phyloP scores from a whole-genome alignment of 2,329 filamentous ascomycete species.

The Penicillium frequentans region DNA sequence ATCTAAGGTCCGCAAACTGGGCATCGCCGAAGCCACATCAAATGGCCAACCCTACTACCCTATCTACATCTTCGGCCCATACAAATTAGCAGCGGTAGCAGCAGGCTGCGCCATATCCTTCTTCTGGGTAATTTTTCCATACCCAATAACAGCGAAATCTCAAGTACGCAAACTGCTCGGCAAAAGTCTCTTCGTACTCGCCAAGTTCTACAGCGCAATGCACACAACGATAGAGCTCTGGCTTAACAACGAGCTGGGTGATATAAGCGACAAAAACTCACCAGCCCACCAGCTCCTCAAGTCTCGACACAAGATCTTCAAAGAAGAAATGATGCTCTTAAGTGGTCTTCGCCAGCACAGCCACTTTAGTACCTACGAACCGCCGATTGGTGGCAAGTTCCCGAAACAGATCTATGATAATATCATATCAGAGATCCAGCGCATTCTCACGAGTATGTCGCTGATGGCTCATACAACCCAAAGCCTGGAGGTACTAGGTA shows the following conservation, averaged over 20 bases:
- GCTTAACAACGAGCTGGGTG: constrained; percentile 56
- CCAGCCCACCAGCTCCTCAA: constrained; percentile 49
- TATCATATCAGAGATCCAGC: constrained; percentile 57
- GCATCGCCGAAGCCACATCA: constrained; percentile 52
- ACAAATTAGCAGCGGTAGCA: constrained; percentile 66
- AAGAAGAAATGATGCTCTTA: constrained; percentile 65
- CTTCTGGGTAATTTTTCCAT: constrained; percentile 75
- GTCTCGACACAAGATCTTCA: constrained; percentile 58
- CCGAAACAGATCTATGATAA: constrained; percentile 63
- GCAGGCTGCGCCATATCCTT: constrained; percentile 69
- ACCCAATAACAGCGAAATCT: constrained; percentile 68
- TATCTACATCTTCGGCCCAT: constrained; percentile 69
- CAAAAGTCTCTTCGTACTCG: constrained; percentile 67
- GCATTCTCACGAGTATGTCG: constrained; percentile 61
- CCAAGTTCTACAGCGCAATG: constrained; percentile 71
- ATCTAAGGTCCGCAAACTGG: constrained; percentile 49
- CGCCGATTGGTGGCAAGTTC: constrained; percentile 70
- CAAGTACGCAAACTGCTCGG: constrained; percentile 67
- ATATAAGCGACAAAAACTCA: constrained; percentile 12
- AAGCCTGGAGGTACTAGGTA: constrained; percentile 43
- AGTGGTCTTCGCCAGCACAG: constrained; percentile 62
- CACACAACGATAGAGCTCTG: constrained; percentile 65
- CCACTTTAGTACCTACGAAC: constrained; percentile 67
- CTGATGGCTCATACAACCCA: constrained; percentile 63
- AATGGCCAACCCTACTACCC: constrained; percentile 68